A percentile compares a stretch with the other conserved stretches of the same genome.
phyloP scores from a whole-genome alignment of 345 rosid species.

The Theobroma cacao region DNA sequence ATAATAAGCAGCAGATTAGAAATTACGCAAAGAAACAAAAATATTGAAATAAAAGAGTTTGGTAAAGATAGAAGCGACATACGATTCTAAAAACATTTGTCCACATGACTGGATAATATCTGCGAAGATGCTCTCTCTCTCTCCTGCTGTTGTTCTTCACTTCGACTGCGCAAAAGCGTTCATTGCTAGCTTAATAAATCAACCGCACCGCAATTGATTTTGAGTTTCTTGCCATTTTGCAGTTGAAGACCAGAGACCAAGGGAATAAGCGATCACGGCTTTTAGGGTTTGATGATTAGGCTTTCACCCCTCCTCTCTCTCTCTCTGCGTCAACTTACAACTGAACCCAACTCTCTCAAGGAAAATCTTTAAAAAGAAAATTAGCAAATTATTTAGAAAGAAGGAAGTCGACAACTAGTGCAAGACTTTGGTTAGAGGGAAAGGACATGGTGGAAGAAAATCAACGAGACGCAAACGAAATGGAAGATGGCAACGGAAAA shows the following conservation, averaged over 20 bases:
- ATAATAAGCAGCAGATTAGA: too few species aligned
- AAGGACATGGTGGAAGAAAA: too few species aligned
- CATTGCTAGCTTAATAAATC: too few species aligned
- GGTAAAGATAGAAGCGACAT: slow-evolving; percentile 19
- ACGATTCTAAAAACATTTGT: slow-evolving; percentile 88
- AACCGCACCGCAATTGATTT: background rate
- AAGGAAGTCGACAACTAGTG: too few species aligned
- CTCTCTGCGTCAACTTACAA: background rate
- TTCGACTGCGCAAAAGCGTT: background rate
- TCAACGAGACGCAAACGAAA: too few species aligned
- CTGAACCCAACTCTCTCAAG: too few species aligned
- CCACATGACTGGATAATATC: slow-evolving; percentile 57
- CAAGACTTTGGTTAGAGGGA: too few species aligned
- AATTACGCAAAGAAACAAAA: background rate
- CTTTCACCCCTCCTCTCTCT: background rate
- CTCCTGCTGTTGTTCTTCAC: background rate
- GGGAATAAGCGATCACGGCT: too few species aligned
- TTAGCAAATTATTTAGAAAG: too few species aligned
- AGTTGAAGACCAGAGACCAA: background rate
- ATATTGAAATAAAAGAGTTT: background rate
- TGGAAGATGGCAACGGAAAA: too few species aligned
- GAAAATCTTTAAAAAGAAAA: too few species aligned
- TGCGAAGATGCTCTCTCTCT: slow-evolving; percentile 11
- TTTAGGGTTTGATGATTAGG: background rate
- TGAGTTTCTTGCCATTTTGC: background rate